A percentile compares a stretch with the other conserved stretches of the same genome.
Conservation (phyloP, 2,329 filamentous ascomycete genomes). For the Thielaviopsis cerberus region DNA sequence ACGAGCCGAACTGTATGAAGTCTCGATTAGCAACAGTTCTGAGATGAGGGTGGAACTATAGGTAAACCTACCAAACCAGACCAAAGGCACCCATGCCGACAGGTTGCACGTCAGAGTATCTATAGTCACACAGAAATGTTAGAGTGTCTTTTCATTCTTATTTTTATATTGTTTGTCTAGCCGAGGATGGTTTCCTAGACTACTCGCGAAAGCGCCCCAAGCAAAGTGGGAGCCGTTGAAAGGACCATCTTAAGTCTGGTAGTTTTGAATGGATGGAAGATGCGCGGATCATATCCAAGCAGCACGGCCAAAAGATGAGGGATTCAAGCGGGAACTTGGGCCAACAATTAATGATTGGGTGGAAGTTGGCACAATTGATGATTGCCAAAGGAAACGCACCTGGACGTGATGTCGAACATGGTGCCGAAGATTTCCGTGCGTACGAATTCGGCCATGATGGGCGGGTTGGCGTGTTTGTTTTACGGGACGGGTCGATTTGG, state of each 20-base stretch:
- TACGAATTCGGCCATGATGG: constrained; percentile 94
- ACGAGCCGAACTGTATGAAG: constrained; percentile 60
- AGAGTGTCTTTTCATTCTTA: background rate
- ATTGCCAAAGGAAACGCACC: constrained; percentile 33
- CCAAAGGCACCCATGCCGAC: constrained; percentile 99
- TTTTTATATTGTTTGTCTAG: background rate
- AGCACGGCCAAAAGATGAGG: background rate
- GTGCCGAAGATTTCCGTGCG: constrained; percentile 98
- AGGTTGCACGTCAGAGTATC: constrained; percentile 93
- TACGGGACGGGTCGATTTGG: constrained; percentile 1
- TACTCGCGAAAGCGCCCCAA: background rate
- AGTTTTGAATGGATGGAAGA: background rate
- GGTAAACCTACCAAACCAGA: constrained; percentile 66
- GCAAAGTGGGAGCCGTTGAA: background rate
- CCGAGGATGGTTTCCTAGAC: background rate
- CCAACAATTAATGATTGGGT: background rate
- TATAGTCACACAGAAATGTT: constrained; percentile 20
- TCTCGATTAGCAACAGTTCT: background rate
- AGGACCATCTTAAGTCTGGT: background rate
- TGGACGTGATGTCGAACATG: constrained; percentile 97
- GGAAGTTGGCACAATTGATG: background rate
- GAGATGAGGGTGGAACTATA: background rate
- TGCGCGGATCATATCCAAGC: background rate
- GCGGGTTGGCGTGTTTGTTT: constrained; percentile 12
- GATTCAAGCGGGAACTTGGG: background rate